phyloP scores from a whole-genome alignment of 176 grass and related monocot species.

The Aegilops speltoides region DNA sequence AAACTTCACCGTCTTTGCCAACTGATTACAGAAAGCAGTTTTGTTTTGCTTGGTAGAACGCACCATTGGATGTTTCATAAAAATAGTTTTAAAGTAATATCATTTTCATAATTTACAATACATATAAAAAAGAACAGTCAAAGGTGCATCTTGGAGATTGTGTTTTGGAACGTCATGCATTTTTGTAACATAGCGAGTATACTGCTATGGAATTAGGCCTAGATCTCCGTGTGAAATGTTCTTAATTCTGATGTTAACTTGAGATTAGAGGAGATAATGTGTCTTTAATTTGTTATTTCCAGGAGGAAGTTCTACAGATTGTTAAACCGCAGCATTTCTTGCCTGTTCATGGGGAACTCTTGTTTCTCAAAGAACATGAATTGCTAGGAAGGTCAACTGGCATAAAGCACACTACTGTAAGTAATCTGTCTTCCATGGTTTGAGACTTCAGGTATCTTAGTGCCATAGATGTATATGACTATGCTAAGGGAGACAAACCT shows the following conservation, averaged over 20 bases:
- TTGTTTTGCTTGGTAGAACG: background rate
- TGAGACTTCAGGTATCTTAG: background rate
- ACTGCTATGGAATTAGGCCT: background rate
- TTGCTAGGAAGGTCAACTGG: slow-evolving; percentile 96
- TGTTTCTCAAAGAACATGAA: slow-evolving; percentile 97
- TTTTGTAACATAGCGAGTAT: background rate
- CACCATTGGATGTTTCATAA: background rate
- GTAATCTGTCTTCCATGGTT: slow-evolving; percentile 29
- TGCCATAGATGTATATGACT: background rate
- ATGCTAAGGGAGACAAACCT: background rate
- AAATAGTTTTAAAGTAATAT: background rate
- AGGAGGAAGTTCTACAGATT: slow-evolving; percentile 98
- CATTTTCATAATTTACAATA: background rate
- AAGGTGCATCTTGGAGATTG: background rate
- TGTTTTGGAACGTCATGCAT: background rate
- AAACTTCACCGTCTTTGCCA: background rate
- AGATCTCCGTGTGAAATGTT: slow-evolving; percentile 17
- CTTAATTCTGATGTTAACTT: slow-evolving; percentile 21
- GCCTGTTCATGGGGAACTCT: slow-evolving; percentile 94
- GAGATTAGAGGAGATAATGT: slow-evolving; percentile 6
- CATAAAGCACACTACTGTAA: slow-evolving; percentile 95
- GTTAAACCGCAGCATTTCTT: slow-evolving; percentile 99
- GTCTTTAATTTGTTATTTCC: slow-evolving; percentile 41
- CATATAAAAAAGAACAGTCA: background rate
- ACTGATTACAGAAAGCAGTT: background rate